A percentile compares a stretch with the other conserved stretches of the same genome.
Conservation (phyloP, 2,329 filamentous ascomycete species). For the Calcarisporium arbuscula region DNA sequence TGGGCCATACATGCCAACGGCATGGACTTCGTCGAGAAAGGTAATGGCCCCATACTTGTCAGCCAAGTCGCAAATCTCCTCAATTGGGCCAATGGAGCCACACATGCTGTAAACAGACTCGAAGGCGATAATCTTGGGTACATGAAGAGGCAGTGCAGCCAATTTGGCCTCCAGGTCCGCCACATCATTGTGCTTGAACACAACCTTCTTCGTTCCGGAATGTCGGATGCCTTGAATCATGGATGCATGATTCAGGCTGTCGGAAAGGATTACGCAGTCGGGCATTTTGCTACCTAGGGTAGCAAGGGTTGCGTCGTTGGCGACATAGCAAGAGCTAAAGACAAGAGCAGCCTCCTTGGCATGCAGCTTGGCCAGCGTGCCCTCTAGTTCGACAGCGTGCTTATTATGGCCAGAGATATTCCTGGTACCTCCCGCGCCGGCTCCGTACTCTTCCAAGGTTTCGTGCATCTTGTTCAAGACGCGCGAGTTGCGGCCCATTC, state of each 20-base stretch:
- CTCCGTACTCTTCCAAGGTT: conserved; percentile 89
- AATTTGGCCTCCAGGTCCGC: conserved; percentile 87
- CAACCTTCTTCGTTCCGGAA: conserved; percentile 92
- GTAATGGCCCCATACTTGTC: conserved; percentile 98
- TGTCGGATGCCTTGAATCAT: conserved; percentile 99
- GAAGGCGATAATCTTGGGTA: conserved; percentile 97
- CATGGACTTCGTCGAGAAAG: conserved; percentile 97
- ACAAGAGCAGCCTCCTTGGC: conserved; percentile 88
- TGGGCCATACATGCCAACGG: conserved; percentile 98
- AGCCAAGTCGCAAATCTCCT: conserved; percentile 89
- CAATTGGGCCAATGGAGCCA: conserved; percentile 91
- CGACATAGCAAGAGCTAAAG: conserved; percentile 96
- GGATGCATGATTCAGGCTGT: conserved; percentile 94
- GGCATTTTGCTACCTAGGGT: conserved; percentile 96
- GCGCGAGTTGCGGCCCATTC: conserved; percentile 87
- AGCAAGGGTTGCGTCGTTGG: conserved; percentile 93
- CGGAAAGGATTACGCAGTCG: conserved; percentile 94
- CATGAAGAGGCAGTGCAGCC: conserved; percentile 73
- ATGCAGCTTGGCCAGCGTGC: conserved; percentile 77
- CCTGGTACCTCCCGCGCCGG: conserved; percentile 88
- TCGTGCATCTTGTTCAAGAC: conserved; percentile 91
- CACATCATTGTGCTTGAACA: conserved; percentile 99
- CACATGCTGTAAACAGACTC: conserved; percentile 99
- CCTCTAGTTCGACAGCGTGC: conserved; percentile 82
- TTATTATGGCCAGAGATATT: conserved; percentile 98